Base-by-base conservation (phyloP, 2,329 filamentous ascomycete genomes). In the Aspergillus japonicus region DNA sequence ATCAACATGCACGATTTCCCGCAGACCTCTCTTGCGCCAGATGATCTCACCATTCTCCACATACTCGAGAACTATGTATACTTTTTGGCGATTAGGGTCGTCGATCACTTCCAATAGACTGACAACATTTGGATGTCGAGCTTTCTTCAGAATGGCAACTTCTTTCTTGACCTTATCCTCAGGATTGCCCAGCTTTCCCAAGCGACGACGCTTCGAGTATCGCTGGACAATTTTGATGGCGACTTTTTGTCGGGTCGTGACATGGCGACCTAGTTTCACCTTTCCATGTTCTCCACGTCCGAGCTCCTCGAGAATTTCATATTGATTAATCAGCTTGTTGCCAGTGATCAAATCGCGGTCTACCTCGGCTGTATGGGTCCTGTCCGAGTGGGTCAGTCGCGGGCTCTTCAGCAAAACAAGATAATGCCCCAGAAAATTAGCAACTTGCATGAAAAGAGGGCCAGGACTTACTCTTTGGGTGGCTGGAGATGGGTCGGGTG, bases 201-300 rank as follows among this genome's bases (percentile, higher is more conserved):
- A 83, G 26, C 94, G 90, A 58, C 93, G 88, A 69, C 91, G 92
- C 79, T 96, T 97, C 55, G 94, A 96, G 73, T 95, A 96, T 42
- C 95, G 88, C 59, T 96, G 92, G 50, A 99, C 96, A 69, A 99
- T 99, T 80, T 99, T 99, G 83, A 99, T 97, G 58, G 95, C 95
- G 4, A 99, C 94, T 72, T 89, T 89, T 56, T 91, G 88, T 62
- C 85, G 84, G 1, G 86, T 92, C 58, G 88, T 81, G 50, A 92
- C 81, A 72, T 96, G 92, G 56, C 92, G 87, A 51, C 93, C 95
- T 51, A 97, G 83, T 78, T 99, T 99, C 71, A 99, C 95, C 80
- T 98, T 99, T 71, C 95, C 95, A 74, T 99, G 95, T 69, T 96
- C 91, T 54, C 95, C 95, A 61, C 95, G 89, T 57, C 95, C 95